Evolutionary conservation across 352 stramenopile species (phyloP).

Genomic region (Globisporangium orthogonon): DNA sequence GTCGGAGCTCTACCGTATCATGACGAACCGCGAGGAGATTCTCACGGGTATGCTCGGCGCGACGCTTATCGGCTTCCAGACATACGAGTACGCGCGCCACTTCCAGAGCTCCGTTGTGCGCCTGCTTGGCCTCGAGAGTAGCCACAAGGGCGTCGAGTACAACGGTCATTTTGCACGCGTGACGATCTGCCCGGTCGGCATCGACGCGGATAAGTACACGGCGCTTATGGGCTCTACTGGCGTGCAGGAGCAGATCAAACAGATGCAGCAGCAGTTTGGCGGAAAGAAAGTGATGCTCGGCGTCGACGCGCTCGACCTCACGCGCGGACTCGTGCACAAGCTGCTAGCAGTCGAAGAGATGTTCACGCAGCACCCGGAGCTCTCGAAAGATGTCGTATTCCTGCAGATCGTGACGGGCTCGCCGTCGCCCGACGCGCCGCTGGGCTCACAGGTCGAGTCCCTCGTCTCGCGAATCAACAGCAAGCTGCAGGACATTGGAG

Average conservation of each 20-base stretch:
- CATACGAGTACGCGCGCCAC: conserved; percentile 87
- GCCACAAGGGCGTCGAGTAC: conserved; percentile 84
- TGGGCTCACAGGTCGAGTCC: conserved; percentile 85
- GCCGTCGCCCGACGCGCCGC: conserved; percentile 34
- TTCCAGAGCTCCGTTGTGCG: conserved; percentile 85
- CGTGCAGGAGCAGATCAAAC: conserved; percentile 60
- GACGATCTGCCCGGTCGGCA: conserved; percentile 84
- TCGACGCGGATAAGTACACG: conserved; percentile 80
- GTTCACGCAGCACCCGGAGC: conserved; percentile 83
- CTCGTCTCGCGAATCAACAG: conserved; percentile 90
- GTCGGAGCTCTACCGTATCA: conserved; percentile 85
- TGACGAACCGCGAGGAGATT: conserved; percentile 86
- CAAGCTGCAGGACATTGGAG: conserved; percentile 86
- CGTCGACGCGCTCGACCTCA: conserved; percentile 83
- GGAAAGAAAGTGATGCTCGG: conserved; percentile 81
- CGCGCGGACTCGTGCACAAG: conserved; percentile 89
- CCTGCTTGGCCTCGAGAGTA: conserved; percentile 84
- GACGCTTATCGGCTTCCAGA: conserved; percentile 89
- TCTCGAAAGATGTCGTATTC: conserved; percentile 92
- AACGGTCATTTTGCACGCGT: conserved; percentile 86
- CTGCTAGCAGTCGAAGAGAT: conserved; percentile 87
- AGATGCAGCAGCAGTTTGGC: conserved; percentile 62
- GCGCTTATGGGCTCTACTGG: conserved; percentile 47
- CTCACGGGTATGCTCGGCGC: conserved; percentile 83
- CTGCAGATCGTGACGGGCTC: conserved; percentile 88